Evolutionary conservation across 208 protist species (phyloP).

Genomic region (Endotrypanum monterogeii): DNA sequence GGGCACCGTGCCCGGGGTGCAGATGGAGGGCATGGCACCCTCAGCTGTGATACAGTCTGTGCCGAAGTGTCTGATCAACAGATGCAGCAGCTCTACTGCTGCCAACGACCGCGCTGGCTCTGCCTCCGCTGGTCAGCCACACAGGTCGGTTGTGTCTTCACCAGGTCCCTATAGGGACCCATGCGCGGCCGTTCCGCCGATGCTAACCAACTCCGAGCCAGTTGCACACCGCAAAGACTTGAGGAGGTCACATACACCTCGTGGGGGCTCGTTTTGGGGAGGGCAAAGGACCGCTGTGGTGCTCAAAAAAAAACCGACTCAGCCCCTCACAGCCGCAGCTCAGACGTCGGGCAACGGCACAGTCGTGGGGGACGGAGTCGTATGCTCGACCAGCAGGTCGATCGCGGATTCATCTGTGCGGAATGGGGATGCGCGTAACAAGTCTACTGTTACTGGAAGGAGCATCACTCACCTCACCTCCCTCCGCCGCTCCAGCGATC

Average conservation of each 20-base stretch:
- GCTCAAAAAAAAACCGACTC: neutral
- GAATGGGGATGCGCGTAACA: neutral
- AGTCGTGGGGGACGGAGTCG: neutral
- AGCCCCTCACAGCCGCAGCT: neutral
- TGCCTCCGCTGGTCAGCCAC: neutral
- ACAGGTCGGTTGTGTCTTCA: neutral
- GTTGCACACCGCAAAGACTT: neutral
- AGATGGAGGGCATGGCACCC: neutral
- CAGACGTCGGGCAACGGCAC: neutral
- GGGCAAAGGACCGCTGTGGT: neutral
- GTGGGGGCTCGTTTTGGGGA: neutral
- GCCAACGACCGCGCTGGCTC: neutral
- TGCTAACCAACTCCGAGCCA: too few relatives aligned
- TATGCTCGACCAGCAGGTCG: neutral
- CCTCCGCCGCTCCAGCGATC: neutral
- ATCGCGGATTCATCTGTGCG: neutral
- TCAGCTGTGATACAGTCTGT: neutral
- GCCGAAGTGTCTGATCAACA: neutral
- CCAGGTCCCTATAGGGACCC: constrained; percentile 4
- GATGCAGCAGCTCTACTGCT: neutral
- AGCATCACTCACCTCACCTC: neutral
- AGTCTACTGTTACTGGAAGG: too few relatives aligned
- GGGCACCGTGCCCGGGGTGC: neutral
- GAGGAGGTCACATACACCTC: neutral
- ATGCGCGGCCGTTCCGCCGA: neutral